Percentiles rank a stretch among this genome's conserved stretches.
Conservation (phyloP, 495 filamentous ascomycete genomes). For the Paragyromitra xinjiangensis region DNA sequence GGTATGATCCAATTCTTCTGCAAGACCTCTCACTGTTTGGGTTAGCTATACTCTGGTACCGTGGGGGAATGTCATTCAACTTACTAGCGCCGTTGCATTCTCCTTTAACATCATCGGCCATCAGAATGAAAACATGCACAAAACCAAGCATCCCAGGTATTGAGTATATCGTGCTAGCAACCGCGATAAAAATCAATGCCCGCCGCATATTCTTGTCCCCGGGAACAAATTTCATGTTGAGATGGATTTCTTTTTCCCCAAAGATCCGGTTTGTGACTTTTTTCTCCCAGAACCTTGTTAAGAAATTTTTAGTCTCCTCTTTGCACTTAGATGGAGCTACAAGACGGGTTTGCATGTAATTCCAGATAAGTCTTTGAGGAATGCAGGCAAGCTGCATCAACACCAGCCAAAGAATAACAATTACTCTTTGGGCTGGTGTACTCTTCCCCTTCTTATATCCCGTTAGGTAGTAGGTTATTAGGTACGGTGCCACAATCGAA, state of each 20-base stretch:
- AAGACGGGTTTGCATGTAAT: background rate
- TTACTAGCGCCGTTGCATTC: background rate
- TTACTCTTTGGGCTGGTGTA: background rate
- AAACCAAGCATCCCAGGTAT: background rate
- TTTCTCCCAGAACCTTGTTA: too few relatives aligned
- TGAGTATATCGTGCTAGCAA: background rate
- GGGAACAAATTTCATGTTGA: background rate
- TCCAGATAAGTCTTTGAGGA: background rate
- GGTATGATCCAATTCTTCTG: background rate
- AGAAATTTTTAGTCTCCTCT: too few relatives aligned
- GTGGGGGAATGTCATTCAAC: background rate
- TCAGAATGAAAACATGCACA: background rate
- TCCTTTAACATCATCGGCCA: background rate
- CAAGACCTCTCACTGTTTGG: background rate
- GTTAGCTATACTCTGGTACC: background rate
- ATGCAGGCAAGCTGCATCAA: slow-evolving; percentile 2
- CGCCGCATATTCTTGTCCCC: background rate
- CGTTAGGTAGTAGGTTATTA: slow-evolving; percentile 6
- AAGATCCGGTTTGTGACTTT: too few relatives aligned
- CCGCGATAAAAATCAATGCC: background rate
- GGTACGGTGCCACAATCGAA: background rate
- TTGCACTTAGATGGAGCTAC: background rate
- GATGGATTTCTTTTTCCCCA: too few relatives aligned
- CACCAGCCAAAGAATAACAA: slow-evolving; percentile 6
- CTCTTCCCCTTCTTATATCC: background rate